phyloP scores from a whole-genome alignment of 306 rosid species.

The Morella rubra region DNA sequence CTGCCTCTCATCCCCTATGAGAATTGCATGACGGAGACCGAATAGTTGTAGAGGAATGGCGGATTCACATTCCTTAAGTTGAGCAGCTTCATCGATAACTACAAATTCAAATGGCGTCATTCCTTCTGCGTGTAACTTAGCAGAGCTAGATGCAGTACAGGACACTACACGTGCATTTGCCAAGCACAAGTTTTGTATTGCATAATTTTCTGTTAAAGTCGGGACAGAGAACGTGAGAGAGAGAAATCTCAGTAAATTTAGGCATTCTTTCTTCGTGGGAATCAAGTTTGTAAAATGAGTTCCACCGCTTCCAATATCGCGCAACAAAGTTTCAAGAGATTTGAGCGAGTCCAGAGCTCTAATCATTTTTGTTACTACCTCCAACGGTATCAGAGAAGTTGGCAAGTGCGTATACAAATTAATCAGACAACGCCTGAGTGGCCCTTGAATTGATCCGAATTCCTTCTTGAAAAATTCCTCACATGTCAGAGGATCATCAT shows the following conservation, averaged over 20 bases:
- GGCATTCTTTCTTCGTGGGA: not conserved
- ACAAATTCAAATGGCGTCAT: slow-evolving; percentile 24
- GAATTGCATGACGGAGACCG: slow-evolving; percentile 36
- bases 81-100: slow-evolving; percentile 63
- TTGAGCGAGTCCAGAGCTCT: slow-evolving; percentile 16
- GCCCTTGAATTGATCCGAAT: slow-evolving; percentile 10
- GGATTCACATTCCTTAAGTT: slow-evolving; percentile 61
- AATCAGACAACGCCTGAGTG: slow-evolving; percentile 17
- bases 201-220: not conserved
- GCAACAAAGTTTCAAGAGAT: no score
- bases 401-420: slow-evolving; percentile 51
- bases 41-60: slow-evolving; percentile 49
- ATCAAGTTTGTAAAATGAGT: slow-evolving; percentile 9
- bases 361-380: slow-evolving; percentile 20
- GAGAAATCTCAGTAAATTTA: slow-evolving; percentile 9
- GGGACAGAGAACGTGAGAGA: slow-evolving; percentile 24
- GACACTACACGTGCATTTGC: slow-evolving; percentile 34
- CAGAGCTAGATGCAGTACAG: slow-evolving; percentile 48
- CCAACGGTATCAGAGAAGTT: slow-evolving; percentile 33
- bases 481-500: slow-evolving; percentile 17
- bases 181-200: slow-evolving; percentile 26
- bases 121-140: slow-evolving; percentile 25
- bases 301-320: not conserved
- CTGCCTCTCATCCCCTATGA: slow-evolving; percentile 60
- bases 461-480: slow-evolving; percentile 31